Evolutionary conservation across 768 basidiomycete genomes (phyloP).

Genomic region (Phylloporus sp.): DNA sequence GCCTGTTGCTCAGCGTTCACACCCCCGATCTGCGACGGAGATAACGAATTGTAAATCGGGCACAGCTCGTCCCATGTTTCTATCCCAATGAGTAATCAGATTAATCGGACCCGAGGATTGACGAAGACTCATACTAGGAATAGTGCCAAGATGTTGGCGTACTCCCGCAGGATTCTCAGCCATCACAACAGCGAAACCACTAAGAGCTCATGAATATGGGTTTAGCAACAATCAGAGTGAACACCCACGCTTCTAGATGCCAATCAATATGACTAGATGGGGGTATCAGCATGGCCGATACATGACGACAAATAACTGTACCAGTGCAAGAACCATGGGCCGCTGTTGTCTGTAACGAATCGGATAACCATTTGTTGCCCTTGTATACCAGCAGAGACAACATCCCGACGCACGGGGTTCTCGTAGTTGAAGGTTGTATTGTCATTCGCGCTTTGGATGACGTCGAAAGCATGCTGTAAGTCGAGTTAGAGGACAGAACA

Average conservation of each 20-base stretch:
- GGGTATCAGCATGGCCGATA: neutral
- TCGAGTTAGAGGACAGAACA: neutral
- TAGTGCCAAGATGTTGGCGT: conserved; percentile 7
- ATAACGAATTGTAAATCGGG: conserved; percentile 19
- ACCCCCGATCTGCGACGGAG: conserved; percentile 19
- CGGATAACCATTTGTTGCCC: conserved; percentile 49
- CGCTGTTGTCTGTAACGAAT: conserved; percentile 61
- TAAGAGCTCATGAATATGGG: conserved; percentile 1
- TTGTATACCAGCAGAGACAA: conserved; percentile 17
- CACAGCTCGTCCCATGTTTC: conserved; percentile 26
- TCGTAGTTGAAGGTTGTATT: conserved; percentile 28
- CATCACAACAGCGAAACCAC: conserved; percentile 27
- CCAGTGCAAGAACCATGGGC: conserved; percentile 52
- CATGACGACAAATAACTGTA: conserved; percentile 1
- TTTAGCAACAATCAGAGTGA: neutral
- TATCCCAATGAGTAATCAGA: conserved; percentile 1
- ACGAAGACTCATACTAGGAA: conserved; percentile 12
- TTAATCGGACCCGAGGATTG: neutral
- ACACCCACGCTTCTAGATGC: conserved; percentile 24
- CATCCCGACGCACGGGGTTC: conserved; percentile 38
- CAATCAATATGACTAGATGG: conserved; percentile 27
- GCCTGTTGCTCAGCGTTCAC: conserved; percentile 16
- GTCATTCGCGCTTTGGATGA: conserved; percentile 30
- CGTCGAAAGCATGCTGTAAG: conserved; percentile 33
- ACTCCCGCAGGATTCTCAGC: conserved; percentile 22